Base-by-base conservation (phyloP, 2,329 filamentous ascomycete species). In the Cladobotryum protrusum region DNA sequence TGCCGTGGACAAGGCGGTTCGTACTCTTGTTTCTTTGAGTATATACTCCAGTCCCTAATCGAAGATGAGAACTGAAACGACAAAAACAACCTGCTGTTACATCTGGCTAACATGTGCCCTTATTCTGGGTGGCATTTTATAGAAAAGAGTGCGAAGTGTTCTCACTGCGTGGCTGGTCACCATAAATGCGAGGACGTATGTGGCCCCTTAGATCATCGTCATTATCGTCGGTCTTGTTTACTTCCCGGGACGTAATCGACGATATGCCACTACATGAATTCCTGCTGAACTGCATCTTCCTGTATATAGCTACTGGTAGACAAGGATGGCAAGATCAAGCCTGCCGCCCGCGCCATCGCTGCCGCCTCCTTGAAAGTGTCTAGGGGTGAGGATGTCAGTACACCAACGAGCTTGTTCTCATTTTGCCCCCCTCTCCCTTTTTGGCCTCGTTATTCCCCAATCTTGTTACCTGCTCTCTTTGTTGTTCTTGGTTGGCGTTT, bases 271-370 rank as follows among this genome's bases (percentile, higher is more conserved):
- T 29, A 4, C 24, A 2, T 8, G 24, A 29, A 52, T 46, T 52
- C 46, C 45, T 52, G 46, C 45, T 52, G 46, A 49, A 45, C 42
- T 18, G 17, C 39, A 7, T 41, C 37, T 20, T 52, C 46, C 35
- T 52, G 50, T 52, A 52, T 43, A 45, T 53, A 53, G 51, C 24
- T 53, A 18, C 51, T 53, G 11, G 51, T 53, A 50, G 51, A 53
- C 51, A 47, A 50, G 45, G 51, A 53, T 50, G 51, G 48, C 48
- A 47, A 45, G 42, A 53, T 53, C 48, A 51, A 51, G 51, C 51
- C 51, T 20, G 51, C 51, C 41, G 51, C 51, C 20, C 51, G 51
- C 24, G 51, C 51, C 44, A 48, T 53, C 45, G 51, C 51, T 37
- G 51, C 51, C 32, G 51, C 51, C 45, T 53, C 51, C 18, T 48